Evolutionary conservation across 1,284 basidiomycete species (phyloP), one percentile per base, ranked within the genome.

Genomic region (Rhodotorula sp.): DNA sequence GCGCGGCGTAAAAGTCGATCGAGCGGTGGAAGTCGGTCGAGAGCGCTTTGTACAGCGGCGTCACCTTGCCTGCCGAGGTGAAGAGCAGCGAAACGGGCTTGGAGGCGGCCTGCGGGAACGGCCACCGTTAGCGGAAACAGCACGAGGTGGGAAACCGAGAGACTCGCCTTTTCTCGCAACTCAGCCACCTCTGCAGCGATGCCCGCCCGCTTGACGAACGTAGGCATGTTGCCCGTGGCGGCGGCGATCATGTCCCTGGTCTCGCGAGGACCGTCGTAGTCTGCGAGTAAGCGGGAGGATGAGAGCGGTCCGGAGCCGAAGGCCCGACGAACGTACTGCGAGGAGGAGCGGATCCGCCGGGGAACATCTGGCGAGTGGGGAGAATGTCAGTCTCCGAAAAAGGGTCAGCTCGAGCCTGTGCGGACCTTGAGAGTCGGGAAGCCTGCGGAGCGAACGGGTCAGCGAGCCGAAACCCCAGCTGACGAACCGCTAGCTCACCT

Each of bases 401-500:
- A 16, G n/a, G n/a, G 4, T 9, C 20, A 10, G 9, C 15, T n/a
- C n/a, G 28, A 22, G 28, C 22, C 11, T 1, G 4, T 44, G 46
- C 44, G 51, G 1, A 72, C 72, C 74, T 81, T 81, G 66, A 82
- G 67, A 7, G 81, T 81, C 7, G 81, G 81, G 74, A 81, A 82
- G 16, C 77, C 76, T 75, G 63, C 2, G 11, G 0, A 22, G 30
- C 24, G 31, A 46, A 1, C 6, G 16, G 20, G 31, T 63, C 34
- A 68, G 59, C 30, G 22, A 16, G n/a, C 20, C 40, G 2, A 7
- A 20, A 18, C 28, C 9, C 24, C 2, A 22, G 11, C 5, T 4
- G 26, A 4, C 26, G 20, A 5, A 13, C 10, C 1, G 2, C 34
- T 8, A 20, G 48, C 64, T 54, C 44, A 72, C 80, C 81, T 60